A percentile compares a stretch with the other conserved stretches of the same genome.
Evolutionary conservation across 106 monocot genomes (phyloP).

Genomic region (Dendrobium chrysotoxum): DNA sequence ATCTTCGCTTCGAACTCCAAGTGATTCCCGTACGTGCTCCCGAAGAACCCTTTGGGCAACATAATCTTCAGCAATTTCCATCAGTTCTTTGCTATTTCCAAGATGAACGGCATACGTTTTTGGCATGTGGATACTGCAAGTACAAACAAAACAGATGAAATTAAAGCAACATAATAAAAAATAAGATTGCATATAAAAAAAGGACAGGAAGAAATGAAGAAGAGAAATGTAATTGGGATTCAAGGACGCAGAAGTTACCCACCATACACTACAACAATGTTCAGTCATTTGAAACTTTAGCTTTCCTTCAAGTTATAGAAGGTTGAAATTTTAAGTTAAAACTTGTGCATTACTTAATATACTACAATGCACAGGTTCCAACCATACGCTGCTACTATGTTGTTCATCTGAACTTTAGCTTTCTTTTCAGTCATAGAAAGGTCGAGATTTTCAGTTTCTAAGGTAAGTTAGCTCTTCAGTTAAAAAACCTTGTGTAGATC

Average conservation of each 20-base stretch:
- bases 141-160: not conserved
- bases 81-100: constrained; percentile 91
- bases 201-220: not conserved
- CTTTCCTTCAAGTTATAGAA: not conserved
- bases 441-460: no score
- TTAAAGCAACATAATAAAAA: not conserved
- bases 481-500: no score
- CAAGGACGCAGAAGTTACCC: not conserved
- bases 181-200: not conserved
- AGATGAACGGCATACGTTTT: constrained; percentile 90
- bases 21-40: constrained; percentile 79
- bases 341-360: no score
- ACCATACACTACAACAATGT: not conserved
- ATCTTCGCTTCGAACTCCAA: constrained; percentile 75
- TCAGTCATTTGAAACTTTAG: not conserved
- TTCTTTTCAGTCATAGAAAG: no score
- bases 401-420: no score
- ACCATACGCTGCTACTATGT: no score
- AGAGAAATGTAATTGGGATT: not conserved
- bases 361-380: no score
- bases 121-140: constrained; percentile 85
- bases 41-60: constrained; percentile 72
- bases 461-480: no score
- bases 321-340: no score
- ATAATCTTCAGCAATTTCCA: constrained; percentile 86